Base-by-base conservation (phyloP, 768 basidiomycete genomes). In the Auriscalpium vulgare region DNA sequence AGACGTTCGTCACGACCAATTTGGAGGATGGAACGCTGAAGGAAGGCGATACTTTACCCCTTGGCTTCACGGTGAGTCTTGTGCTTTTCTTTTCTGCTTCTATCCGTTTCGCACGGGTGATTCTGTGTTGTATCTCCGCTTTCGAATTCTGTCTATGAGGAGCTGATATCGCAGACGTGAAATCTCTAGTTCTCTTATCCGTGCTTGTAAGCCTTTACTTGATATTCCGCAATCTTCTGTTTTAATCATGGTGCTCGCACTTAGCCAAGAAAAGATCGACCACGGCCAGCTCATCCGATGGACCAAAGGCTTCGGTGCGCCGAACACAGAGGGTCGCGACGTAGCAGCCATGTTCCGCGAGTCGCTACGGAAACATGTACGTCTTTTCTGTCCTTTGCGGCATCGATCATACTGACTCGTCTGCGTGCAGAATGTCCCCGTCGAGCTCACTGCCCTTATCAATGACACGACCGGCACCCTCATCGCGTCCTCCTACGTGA, bases 401-500 rank as follows among this genome's bases (percentile, higher is more conserved):
- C 37, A 35, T 14, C 34, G 47, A 13, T 19, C 52, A 23, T 56
- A 11, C 44, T 52, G 17, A 56, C n/a, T 29, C 21, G 37, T 44
- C 29, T 14, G 55, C 4, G 50, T 29, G 23, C 68, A 95, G 91
- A 74, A 88, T 55, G 80, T 97, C n/a, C 91, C 89, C 2, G 83
- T 94, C 45, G 75, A 80, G 56, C 72, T 98, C 35, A 87, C 86
- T 9, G 92, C 95, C 1, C 74, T 97, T 23, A 97, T 97, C 71
- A 97, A 97, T 68, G 97, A 99, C 71, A 98, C 97, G 0, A 99
- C 97, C 4, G 97, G 97, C 29, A 95, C 95, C 2, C 81, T 99
- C 29, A 94, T 99, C 64, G 97, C 97, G 10, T 97, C 95, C 1
- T 86, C 90, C 72, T 99, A 99, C 63, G 94, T 97, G 60, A 91